Percentiles rank a stretch among this genome's conserved stretches.
phyloP scores from a whole-genome alignment of 2,329 filamentous ascomycete species.

The Xylaria sp. region DNA sequence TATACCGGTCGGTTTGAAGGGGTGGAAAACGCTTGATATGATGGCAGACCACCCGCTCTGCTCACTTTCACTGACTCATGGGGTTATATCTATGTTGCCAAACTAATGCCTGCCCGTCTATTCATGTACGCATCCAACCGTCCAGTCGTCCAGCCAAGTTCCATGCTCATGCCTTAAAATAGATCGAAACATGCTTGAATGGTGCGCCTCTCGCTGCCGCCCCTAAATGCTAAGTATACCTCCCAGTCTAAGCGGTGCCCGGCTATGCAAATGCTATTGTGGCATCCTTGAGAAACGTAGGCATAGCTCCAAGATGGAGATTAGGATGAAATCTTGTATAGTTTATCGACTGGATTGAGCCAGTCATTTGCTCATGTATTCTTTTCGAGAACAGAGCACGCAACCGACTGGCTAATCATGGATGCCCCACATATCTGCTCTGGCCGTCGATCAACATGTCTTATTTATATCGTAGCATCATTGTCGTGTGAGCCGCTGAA shows the following conservation, averaged over 20 bases:
- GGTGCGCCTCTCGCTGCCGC: conserved; percentile 1
- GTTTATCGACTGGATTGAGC: not conserved
- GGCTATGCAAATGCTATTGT: conserved; percentile 8
- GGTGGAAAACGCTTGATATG: conserved; percentile 4
- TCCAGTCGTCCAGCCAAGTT: not conserved
- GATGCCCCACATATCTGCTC: not conserved
- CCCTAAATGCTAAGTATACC: conserved; percentile 27
- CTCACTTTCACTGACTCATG: conserved; percentile 1
- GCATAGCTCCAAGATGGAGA: not conserved
- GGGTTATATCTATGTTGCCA: conserved; percentile 6
- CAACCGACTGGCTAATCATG: not conserved
- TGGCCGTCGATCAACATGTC: not conserved
- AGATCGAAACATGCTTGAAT: not conserved
- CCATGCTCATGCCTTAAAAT: conserved; percentile 16
- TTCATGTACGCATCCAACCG: conserved; percentile 6
- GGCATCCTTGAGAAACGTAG: conserved; percentile 11
- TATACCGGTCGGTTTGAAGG: not conserved
- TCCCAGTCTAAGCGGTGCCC: conserved; percentile 18
- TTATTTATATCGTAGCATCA: not conserved
- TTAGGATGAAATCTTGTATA: not conserved
- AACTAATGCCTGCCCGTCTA: conserved; percentile 6
- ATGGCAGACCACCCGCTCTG: not conserved
- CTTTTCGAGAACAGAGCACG: not conserved
- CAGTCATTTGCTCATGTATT: not conserved
- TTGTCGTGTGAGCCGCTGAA: conserved; percentile 7